Conservation (phyloP, 1,139 yeast genomes). For the Candida neerlandica region DNA sequence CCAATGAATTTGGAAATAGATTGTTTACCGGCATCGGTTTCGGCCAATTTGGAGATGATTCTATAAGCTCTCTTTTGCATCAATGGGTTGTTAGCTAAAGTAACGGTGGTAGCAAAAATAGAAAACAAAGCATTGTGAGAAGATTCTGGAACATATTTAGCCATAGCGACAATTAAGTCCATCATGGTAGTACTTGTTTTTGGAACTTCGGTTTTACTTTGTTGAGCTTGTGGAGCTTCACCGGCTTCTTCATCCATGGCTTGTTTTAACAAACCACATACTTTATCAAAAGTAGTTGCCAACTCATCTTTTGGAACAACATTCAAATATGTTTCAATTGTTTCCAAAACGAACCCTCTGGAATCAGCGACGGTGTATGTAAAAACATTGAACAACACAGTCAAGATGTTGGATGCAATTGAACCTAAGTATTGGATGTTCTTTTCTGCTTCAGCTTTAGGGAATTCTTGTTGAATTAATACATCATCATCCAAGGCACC, state of each 20-base stretch:
- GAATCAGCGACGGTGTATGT: conserved; percentile 83
- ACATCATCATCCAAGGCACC: conserved; percentile 62
- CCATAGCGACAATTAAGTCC: conserved; percentile 87
- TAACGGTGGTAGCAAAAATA: conserved; percentile 72
- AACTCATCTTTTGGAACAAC: conserved; percentile 71
- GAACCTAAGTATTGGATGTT: conserved; percentile 65
- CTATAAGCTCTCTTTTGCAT: conserved; percentile 91
- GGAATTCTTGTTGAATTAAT: conserved; percentile 61
- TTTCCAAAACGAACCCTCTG: conserved; percentile 80
- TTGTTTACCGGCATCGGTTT: conserved; percentile 62
- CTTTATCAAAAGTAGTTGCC: conserved; percentile 78
- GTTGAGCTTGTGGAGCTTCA: conserved; percentile 26
- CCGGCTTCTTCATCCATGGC: conserved; percentile 67
- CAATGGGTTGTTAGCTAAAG: conserved; percentile 56
- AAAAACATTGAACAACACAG: conserved; percentile 89
- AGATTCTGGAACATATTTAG: conserved; percentile 73
- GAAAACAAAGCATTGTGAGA: conserved; percentile 75
- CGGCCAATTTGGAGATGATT: conserved; percentile 69
- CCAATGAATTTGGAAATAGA: conserved; percentile 53
- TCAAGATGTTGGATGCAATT: conserved; percentile 73
- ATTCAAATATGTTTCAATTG: conserved; percentile 78
- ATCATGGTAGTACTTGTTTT: conserved; percentile 80
- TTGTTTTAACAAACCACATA: conserved; percentile 73
- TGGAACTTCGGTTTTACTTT: conserved; percentile 34
- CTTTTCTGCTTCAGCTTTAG: conserved; percentile 54